phyloP scores from a whole-genome alignment of 805 yeast species.

The Cyberlindnera maclurae region DNA sequence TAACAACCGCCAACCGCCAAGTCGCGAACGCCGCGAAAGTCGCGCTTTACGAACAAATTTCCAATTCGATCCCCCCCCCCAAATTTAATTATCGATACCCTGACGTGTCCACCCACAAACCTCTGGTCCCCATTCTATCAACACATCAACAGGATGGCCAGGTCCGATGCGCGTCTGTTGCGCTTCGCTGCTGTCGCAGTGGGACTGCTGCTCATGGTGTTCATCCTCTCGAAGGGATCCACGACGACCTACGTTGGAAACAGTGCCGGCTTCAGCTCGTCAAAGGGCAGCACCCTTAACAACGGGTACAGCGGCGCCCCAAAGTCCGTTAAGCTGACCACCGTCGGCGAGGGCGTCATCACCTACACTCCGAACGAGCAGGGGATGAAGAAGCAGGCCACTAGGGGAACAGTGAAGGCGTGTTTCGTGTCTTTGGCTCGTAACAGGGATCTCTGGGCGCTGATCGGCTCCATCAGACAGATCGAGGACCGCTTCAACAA shows the following conservation, averaged over 20 bases:
- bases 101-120: no score
- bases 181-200: conserved; percentile 22
- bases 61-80: no score
- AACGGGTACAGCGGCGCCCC: conserved; percentile 1
- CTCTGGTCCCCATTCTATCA: background rate
- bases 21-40: no score
- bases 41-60: no score
- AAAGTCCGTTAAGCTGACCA: conserved; percentile 6
- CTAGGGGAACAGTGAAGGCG: conserved; percentile 38
- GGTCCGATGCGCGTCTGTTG: conserved; percentile 24
- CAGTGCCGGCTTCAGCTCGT: conserved; percentile 4
- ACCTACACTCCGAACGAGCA: conserved; percentile 9
- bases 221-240: conserved; percentile 24
- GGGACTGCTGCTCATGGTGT: conserved; percentile 19
- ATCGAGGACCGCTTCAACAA: conserved; percentile 65
- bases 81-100: no score
- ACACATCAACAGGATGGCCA: conserved; percentile 17
- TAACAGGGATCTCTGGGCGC: conserved; percentile 52
- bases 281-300: background rate
- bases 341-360: conserved; percentile 4
- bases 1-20: no score
- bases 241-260: conserved; percentile 18
- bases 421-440: conserved; percentile 65
- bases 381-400: conserved; percentile 18
- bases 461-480: conserved; percentile 53